Percentiles rank a stretch among this genome's conserved stretches.
These are phyloP conservation scores for Fusarium tricinctum DNA, from an alignment of 2,329 filamentous ascomycete genomes.

Conservation along the genomic window DNA sequence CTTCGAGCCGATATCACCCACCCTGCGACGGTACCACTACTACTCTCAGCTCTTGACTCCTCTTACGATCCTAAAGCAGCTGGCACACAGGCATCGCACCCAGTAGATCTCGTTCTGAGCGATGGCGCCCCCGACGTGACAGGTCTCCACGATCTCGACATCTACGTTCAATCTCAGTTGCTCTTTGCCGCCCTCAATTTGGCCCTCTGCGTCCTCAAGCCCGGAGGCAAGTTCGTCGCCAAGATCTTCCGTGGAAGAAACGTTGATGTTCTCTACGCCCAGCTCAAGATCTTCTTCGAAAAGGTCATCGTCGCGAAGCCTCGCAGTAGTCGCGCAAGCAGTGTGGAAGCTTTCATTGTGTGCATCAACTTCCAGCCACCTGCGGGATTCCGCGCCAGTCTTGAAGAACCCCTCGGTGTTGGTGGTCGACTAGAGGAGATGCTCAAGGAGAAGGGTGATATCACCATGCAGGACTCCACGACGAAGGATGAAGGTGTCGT, in stretches of 20 bases:
- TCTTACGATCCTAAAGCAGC: constrained; percentile 65
- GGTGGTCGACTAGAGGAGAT: constrained; percentile 68
- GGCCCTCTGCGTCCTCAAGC: constrained; percentile 90
- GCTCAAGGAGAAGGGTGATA: constrained; percentile 58
- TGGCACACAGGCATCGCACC: constrained; percentile 73
- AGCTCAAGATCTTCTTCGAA: constrained; percentile 90
- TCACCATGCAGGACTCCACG: constrained; percentile 61
- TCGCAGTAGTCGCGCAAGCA: constrained; percentile 92
- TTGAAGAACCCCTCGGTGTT: constrained; percentile 81
- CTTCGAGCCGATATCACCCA: constrained; percentile 97
- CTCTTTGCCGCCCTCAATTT: constrained; percentile 95
- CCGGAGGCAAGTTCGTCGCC: constrained; percentile 95
- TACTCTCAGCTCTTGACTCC: constrained; percentile 87
- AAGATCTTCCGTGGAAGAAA: constrained; percentile 97
- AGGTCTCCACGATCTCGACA: constrained; percentile 95
- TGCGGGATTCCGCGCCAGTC: constrained; percentile 78
- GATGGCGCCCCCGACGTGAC: constrained; percentile 98
- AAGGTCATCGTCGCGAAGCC: constrained; percentile 93
- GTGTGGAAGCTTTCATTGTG: constrained; percentile 96
- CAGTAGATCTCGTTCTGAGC: constrained; percentile 93
- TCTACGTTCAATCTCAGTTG: constrained; percentile 96
- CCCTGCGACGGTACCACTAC: constrained; percentile 90
- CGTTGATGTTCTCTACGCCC: constrained; percentile 94
- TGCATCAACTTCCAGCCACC: constrained; percentile 91
- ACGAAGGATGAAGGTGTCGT: constrained; percentile 55